Base-by-base conservation (phyloP, 1,284 basidiomycete species). In the Melanopsichium pennsylvanicum region DNA sequence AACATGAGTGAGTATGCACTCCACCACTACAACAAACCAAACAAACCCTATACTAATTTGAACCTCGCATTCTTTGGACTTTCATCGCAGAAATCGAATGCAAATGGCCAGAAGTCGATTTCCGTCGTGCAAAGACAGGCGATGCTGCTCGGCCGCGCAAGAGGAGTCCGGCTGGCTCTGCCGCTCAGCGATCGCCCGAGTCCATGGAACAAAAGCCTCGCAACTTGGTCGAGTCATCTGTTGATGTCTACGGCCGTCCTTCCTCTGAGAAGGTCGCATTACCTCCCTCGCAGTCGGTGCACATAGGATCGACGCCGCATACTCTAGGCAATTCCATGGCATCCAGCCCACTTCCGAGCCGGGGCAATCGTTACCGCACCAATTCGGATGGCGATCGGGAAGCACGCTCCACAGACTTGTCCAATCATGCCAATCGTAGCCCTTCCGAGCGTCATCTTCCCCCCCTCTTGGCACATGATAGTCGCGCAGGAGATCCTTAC, bases 81-180 rank as follows among this genome's bases (percentile, higher is more conserved):
- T 11, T 33, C 18, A 11, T 15, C 21, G 16, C 55, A 69, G 66
- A 64, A 36, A 64, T 70, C 45, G 52, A 64, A 7, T 70, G 67
- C 46, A 70, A 64, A 35, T 70, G 67, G 67, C 67, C 67, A 16
- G 67, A 70, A 32, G 55, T 64, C 42, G 67, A 70, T 35, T 70
- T 70, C 35, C 67, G 67, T 35, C 50, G 67, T 19, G 67, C 67
- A 25, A 70, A 70, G 52, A 49, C 61, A 0, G 60, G 61, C 18
- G 67, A 70, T 18, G 56, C 64, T 22, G 58, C 56, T 4, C 43
- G 46, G n/a, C 35, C 38, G 21, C 59, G 55, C 32, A 57, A 57
- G 19, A 58, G 45, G n/a, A 58, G 45, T 42, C 52, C 58, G 2
- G 37, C 34, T 15, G 54, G 39, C 26, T 29, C 54, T 7, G 47